Conservation (phyloP, 2,329 filamentous ascomycete species). For the Calonectria montana region DNA sequence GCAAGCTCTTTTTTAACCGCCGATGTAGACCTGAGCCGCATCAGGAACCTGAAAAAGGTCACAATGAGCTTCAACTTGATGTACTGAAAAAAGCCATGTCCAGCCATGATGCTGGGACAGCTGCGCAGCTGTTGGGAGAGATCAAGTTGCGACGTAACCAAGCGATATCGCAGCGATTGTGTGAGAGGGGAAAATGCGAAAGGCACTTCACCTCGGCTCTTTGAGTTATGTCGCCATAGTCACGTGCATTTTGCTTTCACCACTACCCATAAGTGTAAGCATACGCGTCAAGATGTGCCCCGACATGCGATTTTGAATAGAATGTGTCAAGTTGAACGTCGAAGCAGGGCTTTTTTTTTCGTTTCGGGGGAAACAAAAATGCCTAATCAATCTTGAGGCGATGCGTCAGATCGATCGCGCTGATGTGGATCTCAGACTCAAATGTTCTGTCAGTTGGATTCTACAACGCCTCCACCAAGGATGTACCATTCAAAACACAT, state of each 20-base stretch:
- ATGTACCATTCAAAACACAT: too few species aligned
- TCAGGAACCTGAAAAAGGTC: slow-evolving; percentile 2
- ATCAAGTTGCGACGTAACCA: neutral
- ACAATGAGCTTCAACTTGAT: slow-evolving; percentile 15
- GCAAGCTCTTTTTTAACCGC: neutral
- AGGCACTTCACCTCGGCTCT: neutral
- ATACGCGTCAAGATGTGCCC: too few species aligned
- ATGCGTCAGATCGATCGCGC: too few species aligned
- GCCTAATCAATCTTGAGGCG: too few species aligned
- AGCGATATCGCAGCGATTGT: neutral
- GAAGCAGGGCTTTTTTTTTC: too few species aligned
- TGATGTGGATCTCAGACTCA: too few species aligned
- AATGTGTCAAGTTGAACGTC: too few species aligned
- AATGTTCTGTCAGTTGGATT: too few species aligned
- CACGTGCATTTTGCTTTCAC: neutral
- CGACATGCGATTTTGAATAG: too few species aligned
- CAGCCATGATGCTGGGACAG: neutral
- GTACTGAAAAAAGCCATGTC: slow-evolving; percentile 17
- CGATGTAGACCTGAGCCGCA: neutral
- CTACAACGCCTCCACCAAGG: too few species aligned
- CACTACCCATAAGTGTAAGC: neutral
- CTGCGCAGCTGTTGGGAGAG: neutral
- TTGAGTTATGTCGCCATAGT: neutral
- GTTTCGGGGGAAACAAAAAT: too few species aligned
- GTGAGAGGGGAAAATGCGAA: neutral